Evolutionary conservation across 805 yeast genomes (phyloP), one percentile per base, ranked within the genome.

Genomic region (Myxozyma neotropica): DNA sequence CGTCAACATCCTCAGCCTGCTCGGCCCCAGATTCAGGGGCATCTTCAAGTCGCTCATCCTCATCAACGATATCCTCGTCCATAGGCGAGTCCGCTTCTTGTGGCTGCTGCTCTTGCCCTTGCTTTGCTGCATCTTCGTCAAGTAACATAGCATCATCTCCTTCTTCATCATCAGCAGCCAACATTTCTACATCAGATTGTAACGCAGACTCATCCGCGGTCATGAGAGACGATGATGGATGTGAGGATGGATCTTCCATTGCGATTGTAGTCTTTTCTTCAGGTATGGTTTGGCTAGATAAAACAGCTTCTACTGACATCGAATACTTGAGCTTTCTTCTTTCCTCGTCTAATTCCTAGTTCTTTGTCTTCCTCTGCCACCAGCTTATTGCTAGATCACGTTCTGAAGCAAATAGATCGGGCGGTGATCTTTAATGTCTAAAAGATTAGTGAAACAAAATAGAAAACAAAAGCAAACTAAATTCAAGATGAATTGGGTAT

Each of bases 41-140:
- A 23, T 35, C 42, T 12, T 29, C 43, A 8, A 35, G 31, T 27
- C 27, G 48, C 17, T 44, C 48, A 44, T 44, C 48, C 6, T 42
- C 55, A 23, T 31, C 50, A 31, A 21, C 50, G 29, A 24, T n/a
- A 15, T 53, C 56, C 12, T 53, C 56, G 15, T 13, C 50, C 35
- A 33, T 43, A 7, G 31, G 44, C n/a, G 46, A 13, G 26, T 53
- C 56, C n/a, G n/a, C 48, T 7, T 44, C 48, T 21, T 38, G n/a
- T n/a, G n/a, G 29, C 40, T 35, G 51, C 35, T 36, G 33, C 17
- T 35, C 50, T 33, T 39, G 38, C 31, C 6, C 36, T 6, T 12
- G 45, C 26, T 39, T 47, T 21, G 23, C 33, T 4, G 43, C 53
- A 15, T 35, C 53, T 35, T 48, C 53, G 33, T 36, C 53, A 2